Conservation (phyloP, 129 eudicot genomes). For the Flaveria trinervia region DNA sequence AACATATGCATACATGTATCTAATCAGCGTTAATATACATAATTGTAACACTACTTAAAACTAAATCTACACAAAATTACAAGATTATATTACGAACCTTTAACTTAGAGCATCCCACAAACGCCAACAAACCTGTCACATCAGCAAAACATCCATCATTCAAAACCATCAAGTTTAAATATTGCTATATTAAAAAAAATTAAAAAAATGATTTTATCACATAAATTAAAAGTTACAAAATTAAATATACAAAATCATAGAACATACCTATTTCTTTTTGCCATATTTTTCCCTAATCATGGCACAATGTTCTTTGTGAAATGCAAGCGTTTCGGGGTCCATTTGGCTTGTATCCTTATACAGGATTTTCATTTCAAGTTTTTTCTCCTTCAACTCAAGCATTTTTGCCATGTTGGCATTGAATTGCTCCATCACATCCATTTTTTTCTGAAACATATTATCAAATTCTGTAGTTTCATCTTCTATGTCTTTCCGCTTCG, state of each 20-base stretch:
- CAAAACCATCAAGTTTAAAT: no score
- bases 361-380: conserved; percentile 8
- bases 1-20: no score
- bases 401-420: conserved; percentile 6
- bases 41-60: not conserved
- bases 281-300: conserved; percentile 8
- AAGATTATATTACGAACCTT: not conserved
- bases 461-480: not conserved
- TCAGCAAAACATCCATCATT: no score
- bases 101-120: no score
- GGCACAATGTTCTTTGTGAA: not conserved
- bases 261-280: not conserved
- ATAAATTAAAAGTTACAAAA: not conserved
- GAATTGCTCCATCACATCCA: conserved; percentile 9
- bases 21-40: not conserved
- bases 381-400: conserved; percentile 17
- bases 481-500: not conserved
- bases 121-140: no score
- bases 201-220: not conserved
- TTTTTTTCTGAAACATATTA: not conserved
- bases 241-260: not conserved
- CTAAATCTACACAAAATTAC: not conserved
- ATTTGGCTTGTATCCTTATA: not conserved
- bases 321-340: conserved; percentile 11
- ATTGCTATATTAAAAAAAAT: no score